A percentile compares a stretch with the other conserved stretches of the same genome.
Evolutionary conservation across 2,329 filamentous ascomycete genomes (phyloP).

Genomic region (Penicillium palitans): DNA sequence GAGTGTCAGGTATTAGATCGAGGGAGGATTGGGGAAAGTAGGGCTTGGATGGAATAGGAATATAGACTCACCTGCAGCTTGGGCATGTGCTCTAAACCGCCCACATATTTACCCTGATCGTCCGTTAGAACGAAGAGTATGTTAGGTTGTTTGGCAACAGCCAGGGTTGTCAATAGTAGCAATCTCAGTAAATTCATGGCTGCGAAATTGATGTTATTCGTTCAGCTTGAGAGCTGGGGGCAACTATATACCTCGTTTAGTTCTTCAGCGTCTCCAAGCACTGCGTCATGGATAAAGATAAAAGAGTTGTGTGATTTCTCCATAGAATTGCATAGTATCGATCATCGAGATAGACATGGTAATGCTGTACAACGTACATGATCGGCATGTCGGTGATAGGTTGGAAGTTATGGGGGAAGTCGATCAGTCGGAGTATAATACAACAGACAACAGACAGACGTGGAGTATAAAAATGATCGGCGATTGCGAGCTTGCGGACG

Average conservation of each 20-base stretch:
- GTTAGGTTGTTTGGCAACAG: too few species aligned
- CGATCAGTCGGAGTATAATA: background rate
- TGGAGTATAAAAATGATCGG: background rate
- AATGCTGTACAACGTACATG: background rate
- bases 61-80: too few species aligned
- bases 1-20: too few species aligned
- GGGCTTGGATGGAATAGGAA: too few species aligned
- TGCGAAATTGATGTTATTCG: too few species aligned
- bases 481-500: slow-evolving; percentile 1
- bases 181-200: too few species aligned
- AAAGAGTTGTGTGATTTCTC: slow-evolving; percentile 21
- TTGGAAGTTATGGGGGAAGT: background rate
- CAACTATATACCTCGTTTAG: slow-evolving; percentile 5
- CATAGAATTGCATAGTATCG: slow-evolving; percentile 20
- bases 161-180: too few species aligned
- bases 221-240: background rate
- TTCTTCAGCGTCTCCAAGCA: background rate
- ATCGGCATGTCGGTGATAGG: background rate
- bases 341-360: slow-evolving; percentile 1
- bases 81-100: too few species aligned
- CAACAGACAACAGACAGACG: background rate
- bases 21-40: too few species aligned
- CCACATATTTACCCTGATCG: too few species aligned
- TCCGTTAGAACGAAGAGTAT: too few species aligned
- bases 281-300: background rate